phyloP scores from a whole-genome alignment of 306 rosid genomes.

The Sesbania bispinosa region DNA sequence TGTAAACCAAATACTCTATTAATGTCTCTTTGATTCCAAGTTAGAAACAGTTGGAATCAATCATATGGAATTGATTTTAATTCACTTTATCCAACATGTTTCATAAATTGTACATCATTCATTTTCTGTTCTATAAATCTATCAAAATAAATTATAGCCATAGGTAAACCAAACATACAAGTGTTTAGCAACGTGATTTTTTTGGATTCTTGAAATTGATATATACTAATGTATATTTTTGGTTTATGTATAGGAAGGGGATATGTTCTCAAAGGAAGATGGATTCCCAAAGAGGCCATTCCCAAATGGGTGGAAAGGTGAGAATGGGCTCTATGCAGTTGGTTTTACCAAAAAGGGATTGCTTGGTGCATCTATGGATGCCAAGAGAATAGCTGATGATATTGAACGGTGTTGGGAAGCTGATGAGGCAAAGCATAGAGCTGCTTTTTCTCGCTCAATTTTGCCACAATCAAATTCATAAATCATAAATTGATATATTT shows the following conservation, averaged over 20 bases:
- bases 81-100: too few relatives aligned
- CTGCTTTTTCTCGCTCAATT: constrained; percentile 35
- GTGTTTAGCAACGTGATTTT: too few relatives aligned
- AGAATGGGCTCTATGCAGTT: constrained; percentile 77
- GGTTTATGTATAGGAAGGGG: constrained; percentile 63
- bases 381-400: constrained; percentile 78
- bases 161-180: too few relatives aligned
- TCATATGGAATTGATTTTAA: too few relatives aligned
- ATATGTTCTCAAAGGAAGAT: constrained; percentile 77
- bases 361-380: constrained; percentile 83
- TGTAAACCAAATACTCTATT: too few relatives aligned
- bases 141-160: too few relatives aligned
- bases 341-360: constrained; percentile 94
- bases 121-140: too few relatives aligned
- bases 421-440: constrained; percentile 39
- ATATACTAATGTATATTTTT: too few relatives aligned
- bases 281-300: constrained; percentile 74
- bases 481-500: neutral
- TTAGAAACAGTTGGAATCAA: too few relatives aligned
- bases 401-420: constrained; percentile 60
- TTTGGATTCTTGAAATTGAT: too few relatives aligned
- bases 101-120: too few relatives aligned
- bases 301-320: constrained; percentile 97
- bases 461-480: constrained; percentile 30
- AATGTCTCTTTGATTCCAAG: too few relatives aligned